Conservation (phyloP, 257 asterid genomes). For the Solanum bulbocastanum region DNA sequence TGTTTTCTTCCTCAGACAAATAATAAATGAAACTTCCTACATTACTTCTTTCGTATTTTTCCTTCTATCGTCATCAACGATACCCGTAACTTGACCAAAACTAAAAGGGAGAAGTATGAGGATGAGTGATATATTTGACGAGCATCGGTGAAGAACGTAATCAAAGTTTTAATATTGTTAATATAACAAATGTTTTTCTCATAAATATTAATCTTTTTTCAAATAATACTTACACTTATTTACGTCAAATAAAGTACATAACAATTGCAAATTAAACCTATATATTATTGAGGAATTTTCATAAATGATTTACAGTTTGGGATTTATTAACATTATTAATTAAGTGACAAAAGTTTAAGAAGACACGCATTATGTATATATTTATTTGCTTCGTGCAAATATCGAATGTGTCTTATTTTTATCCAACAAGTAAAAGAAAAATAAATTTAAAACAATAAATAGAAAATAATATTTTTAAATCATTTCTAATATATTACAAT, state of each 20-base stretch:
- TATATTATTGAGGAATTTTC: neutral
- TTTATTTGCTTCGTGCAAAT: neutral
- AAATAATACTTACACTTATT: neutral
- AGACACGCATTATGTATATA: neutral
- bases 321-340: neutral
- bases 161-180: accelerated
- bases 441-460: neutral
- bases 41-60: neutral
- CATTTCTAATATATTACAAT: neutral
- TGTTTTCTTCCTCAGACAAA: neutral
- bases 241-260: neutral
- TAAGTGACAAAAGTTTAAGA: neutral
- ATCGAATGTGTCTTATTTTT: neutral
- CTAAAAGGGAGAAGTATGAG: neutral
- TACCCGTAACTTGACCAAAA: neutral
- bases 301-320: neutral
- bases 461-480: neutral
- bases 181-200: neutral
- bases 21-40: neutral
- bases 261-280: neutral
- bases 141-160: neutral
- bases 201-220: neutral
- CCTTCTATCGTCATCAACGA: neutral
- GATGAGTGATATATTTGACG: neutral
- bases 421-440: neutral